These are phyloP conservation scores for Podila verticillata DNA, from an alignment of 192 early-diverging fungal species.

Conservation along the genomic window DNA sequence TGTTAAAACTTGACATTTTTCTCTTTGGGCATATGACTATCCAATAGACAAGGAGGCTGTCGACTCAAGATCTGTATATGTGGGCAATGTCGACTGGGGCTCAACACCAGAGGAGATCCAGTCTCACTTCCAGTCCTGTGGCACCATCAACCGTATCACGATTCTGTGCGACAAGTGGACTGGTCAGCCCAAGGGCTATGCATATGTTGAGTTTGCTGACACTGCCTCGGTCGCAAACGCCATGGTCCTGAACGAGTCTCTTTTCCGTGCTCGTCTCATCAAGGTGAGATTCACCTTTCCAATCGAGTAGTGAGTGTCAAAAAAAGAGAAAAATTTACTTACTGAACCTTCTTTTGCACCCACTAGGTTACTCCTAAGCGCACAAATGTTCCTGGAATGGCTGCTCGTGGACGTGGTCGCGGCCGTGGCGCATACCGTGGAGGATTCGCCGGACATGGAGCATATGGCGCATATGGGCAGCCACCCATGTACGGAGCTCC, in stretches of 20 bases:
- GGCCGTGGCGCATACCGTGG: slow-evolving; percentile 78
- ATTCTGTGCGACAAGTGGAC: slow-evolving; percentile 96
- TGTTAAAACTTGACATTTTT: neutral
- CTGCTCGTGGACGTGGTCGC: slow-evolving; percentile 78
- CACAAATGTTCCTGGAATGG: slow-evolving; percentile 93
- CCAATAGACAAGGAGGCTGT: slow-evolving; percentile 72
- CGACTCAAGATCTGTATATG: slow-evolving; percentile 91
- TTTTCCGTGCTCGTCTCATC: slow-evolving; percentile 88
- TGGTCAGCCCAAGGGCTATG: slow-evolving; percentile 91
- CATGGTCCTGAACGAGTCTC: slow-evolving; percentile 86
- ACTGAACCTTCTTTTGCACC: neutral
- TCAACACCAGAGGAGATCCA: slow-evolving; percentile 96
- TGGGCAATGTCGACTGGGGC: slow-evolving; percentile 96
- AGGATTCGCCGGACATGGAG: slow-evolving; percentile 61
- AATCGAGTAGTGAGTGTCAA: neutral
- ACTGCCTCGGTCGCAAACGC: slow-evolving; percentile 81
- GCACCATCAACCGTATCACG: slow-evolving; percentile 96
- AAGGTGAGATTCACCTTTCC: slow-evolving; percentile 59
- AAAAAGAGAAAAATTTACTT: slow-evolving; percentile 5
- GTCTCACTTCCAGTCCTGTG: slow-evolving; percentile 93
- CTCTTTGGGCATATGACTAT: neutral
- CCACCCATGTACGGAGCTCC: slow-evolving; percentile 40
- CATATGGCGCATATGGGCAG: slow-evolving; percentile 54
- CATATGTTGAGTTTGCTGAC: slow-evolving; percentile 97
- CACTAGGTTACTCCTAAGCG: slow-evolving; percentile 87